A percentile compares a stretch with the other conserved stretches of the same genome.
These are phyloP conservation scores for Dictyostelium gargantuum DNA, from an alignment of 208 protist species.

Conservation along the genomic window DNA sequence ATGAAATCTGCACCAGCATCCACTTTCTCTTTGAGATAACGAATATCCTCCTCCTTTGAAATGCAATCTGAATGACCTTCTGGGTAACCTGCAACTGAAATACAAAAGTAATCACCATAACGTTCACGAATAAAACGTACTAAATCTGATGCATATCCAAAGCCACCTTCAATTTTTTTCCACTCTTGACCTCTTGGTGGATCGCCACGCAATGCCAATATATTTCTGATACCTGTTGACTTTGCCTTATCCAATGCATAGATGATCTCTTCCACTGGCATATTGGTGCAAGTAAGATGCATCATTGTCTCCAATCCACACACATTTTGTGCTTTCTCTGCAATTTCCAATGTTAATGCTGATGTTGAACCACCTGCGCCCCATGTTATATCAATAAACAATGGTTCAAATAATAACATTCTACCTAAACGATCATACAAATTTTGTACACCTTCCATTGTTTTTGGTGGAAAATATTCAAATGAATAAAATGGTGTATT, in stretches of 20 bases:
- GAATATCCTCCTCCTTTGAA: conserved; percentile 88
- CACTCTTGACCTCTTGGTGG: conserved; percentile 82
- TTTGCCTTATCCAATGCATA: conserved; percentile 89
- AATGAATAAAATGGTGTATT: conserved; percentile 90
- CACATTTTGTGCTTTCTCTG: conserved; percentile 85
- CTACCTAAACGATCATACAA: conserved; percentile 88
- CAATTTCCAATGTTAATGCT: conserved; percentile 89
- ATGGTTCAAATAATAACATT: conserved; percentile 88
- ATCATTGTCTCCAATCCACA: conserved; percentile 91
- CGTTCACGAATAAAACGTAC: conserved; percentile 92
- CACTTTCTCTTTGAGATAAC: conserved; percentile 95
- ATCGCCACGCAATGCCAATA: conserved; percentile 95
- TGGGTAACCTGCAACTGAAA: conserved; percentile 90
- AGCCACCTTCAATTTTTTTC: conserved; percentile 85
- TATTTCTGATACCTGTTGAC: conserved; percentile 93
- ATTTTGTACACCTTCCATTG: conserved; percentile 89
- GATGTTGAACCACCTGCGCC: conserved; percentile 92
- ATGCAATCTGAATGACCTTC: conserved; percentile 91
- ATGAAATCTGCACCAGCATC: conserved; percentile 96
- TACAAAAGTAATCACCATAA: conserved; percentile 96
- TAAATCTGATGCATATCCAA: conserved; percentile 93
- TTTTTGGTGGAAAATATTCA: conserved; percentile 96
- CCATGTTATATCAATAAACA: conserved; percentile 97
- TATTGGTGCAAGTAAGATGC: conserved; percentile 96
- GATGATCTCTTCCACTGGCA: conserved; percentile 86